These are phyloP conservation scores for Clitopilus passeckerianus DNA, from an alignment of 768 basidiomycete species.

Conservation along the genomic window DNA sequence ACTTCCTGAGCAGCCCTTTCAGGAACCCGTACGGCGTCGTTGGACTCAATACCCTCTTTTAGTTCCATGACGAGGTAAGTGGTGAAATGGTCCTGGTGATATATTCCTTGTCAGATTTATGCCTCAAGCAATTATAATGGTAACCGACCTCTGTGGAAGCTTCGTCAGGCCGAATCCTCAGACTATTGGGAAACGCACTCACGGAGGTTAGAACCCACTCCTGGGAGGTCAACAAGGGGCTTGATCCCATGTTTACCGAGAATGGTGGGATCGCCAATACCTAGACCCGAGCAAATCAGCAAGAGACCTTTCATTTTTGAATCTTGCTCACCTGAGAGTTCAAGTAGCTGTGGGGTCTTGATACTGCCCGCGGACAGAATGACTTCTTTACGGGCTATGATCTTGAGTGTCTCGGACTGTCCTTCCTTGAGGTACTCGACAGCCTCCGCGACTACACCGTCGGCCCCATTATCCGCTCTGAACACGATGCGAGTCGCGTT, in stretches of 20 bases:
- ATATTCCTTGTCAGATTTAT: neutral
- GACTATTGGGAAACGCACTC: neutral
- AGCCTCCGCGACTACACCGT: neutral
- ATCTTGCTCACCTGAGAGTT: slow-evolving; percentile 2
- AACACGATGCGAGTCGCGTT: neutral
- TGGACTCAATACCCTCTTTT: neutral
- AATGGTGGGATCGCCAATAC: neutral
- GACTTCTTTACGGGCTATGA: neutral
- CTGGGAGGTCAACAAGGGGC: slow-evolving; percentile 31
- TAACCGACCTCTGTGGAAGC: neutral
- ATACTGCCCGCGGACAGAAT: slow-evolving; percentile 3
- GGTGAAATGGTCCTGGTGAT: slow-evolving; percentile 1
- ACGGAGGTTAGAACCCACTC: slow-evolving; percentile 37
- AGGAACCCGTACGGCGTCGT: neutral
- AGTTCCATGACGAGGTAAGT: neutral
- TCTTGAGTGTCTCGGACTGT: neutral
- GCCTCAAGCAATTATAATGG: neutral
- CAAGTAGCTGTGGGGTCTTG: slow-evolving; percentile 2
- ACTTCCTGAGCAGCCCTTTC: slow-evolving; percentile 1
- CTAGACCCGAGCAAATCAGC: neutral
- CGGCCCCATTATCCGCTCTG: neutral
- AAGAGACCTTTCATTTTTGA: neutral
- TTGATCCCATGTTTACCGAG: slow-evolving; percentile 24
- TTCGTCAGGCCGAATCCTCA: neutral
- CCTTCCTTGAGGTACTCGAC: neutral